Conservation (phyloP, 2,329 filamentous ascomycete species). For the Fusarium sp. region DNA sequence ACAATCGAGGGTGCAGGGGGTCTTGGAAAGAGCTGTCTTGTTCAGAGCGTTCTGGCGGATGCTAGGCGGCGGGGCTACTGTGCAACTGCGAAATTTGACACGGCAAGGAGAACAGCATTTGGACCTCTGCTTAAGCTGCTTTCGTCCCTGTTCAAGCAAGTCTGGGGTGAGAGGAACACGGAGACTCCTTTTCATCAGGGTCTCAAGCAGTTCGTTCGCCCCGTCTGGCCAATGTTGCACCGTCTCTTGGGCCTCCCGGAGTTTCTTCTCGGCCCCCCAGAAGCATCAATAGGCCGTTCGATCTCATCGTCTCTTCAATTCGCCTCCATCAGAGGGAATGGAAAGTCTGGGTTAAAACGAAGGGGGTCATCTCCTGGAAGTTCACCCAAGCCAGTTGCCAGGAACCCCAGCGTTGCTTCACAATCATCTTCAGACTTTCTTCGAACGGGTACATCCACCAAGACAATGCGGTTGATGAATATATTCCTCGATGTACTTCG, state of each 20-base stretch:
- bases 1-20: constrained; percentile 70
- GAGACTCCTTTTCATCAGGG: constrained; percentile 71
- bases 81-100: constrained; percentile 74
- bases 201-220: constrained; percentile 70
- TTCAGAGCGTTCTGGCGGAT: constrained; percentile 71
- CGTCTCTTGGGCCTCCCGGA: constrained; percentile 72
- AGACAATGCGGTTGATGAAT: constrained; percentile 81
- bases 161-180: constrained; percentile 73
- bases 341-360: constrained; percentile 50
- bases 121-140: constrained; percentile 72
- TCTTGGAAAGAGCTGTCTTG: constrained; percentile 72
- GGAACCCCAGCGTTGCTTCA: constrained; percentile 53
- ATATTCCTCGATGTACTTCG: constrained; percentile 88
- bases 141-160: constrained; percentile 73
- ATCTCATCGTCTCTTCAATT: constrained; percentile 51
- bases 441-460: constrained; percentile 66
- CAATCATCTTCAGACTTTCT: constrained; percentile 70
- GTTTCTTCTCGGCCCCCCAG: constrained; percentile 70
- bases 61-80: constrained; percentile 71
- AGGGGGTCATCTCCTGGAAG: constrained; percentile 62
- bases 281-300: constrained; percentile 50
- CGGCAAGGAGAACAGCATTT: constrained; percentile 68
- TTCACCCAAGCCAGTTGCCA: constrained; percentile 51
- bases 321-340: constrained; percentile 45
- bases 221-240: constrained; percentile 73